Base-by-base conservation (phyloP, 805 yeast species). In the Saccharomycopsis capsularis region DNA sequence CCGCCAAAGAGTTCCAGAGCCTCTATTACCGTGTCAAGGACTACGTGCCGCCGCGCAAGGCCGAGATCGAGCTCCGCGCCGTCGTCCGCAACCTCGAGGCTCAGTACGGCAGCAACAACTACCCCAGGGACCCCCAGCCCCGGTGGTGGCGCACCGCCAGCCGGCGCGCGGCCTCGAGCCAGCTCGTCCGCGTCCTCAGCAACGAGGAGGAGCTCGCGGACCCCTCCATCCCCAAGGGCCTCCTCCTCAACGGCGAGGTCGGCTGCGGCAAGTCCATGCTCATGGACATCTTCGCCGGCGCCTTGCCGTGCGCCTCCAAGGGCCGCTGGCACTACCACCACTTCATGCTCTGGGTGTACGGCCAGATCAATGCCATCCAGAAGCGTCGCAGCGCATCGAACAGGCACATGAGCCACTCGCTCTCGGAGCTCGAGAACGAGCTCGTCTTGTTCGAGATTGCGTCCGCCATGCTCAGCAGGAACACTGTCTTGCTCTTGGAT, bases 251-350 rank as follows among this genome's bases (percentile, higher is more conserved):
- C 61, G 85, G 85, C 3, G 84, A 76, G 51, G 85, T 79, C 3
- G 90, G 90, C 0, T 78, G 85, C 55, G 90, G 90, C 1, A 83
- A 83, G 59, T 78, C 86, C 1, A 76, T 83, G 82, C 61, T 83
- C 43, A 75, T 83, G 76, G 88, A 82, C 56, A 74, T 83, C 19
- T 82, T 83, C 64, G 87, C 88, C 1, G 68, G 69, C 42, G 70
- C 82, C 1, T 65, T 83, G 25, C 90, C 89, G 0, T 77, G 79
- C 52, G 66, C 68, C 22, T 74, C 81, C 1, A 83, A 83, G 55
- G 71, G 76, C 64, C 66, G 90, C 48, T 80, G 86, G 79, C 90
- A 83, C 59, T 83, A 79, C 59, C 76, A 78, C 55, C 79, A 76
- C 55, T 82, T 83, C 58, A 82, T 83, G 59, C 66, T 82, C 3